Evolutionary conservation across 768 basidiomycete genomes (phyloP), one percentile per base, ranked within the genome.

Genomic region (Boletellus sp.): DNA sequence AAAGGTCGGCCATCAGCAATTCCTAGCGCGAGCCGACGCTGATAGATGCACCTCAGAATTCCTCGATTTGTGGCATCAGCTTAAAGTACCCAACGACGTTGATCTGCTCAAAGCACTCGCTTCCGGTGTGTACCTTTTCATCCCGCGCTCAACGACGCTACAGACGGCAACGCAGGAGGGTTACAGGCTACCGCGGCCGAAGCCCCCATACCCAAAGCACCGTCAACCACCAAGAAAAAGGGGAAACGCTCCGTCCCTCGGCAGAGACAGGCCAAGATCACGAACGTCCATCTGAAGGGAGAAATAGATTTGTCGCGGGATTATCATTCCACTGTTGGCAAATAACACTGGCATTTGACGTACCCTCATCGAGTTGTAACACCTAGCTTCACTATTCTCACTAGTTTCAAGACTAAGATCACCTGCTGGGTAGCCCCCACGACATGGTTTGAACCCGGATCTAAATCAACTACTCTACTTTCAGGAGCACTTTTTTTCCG

Each of bases 271-370:
- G 81, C 83, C 48, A 83, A 89, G 59, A 83, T 95, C 58, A 94
- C 91, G 34, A 96, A 95, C 60, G 83, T 86, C 3, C 93, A 95
- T 73, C 70, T 94, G 66, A 88, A 81, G 62, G 87, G 84, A 17
- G 83, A 87, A 60, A 87, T 96, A 72, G 93, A 95, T 69, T 69
- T 95, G 43, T 83, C 85, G 39, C 80, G 79, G 54, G 89, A 92
- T 61, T 90, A 81, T 65, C 72, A 76, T 43, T 57, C 63, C 5
- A 6, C 54, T 22, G 11, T 10, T 2, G 40, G 24, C 34, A 65
- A 60, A 51, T 66, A 41, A 53, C 16, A 31, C 22, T 45, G 9
- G 24, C 16, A 12, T 32, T 37, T 10, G 20, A n/a, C 6, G 36
- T 47, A 43, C 31, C 31, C 31, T 33, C 26, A 37, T 24, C 23